A percentile compares a stretch with the other conserved stretches of the same genome.
Conservation (phyloP, 148 eudicot genomes). For the Nyssa sinensis region DNA sequence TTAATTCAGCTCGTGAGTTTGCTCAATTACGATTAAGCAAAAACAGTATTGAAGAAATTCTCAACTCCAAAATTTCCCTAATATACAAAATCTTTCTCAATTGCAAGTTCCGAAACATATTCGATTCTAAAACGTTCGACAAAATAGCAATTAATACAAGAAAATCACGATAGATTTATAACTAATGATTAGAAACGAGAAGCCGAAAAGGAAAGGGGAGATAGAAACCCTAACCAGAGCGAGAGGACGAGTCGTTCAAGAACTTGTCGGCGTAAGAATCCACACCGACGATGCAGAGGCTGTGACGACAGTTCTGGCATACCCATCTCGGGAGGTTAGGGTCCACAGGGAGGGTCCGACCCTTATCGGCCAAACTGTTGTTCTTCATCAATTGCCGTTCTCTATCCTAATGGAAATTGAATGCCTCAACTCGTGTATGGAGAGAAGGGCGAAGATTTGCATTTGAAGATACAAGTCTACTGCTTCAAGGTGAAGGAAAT, state of each 20-base stretch:
- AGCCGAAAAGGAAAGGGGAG: neutral
- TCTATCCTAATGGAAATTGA: neutral
- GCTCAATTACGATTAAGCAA: neutral
- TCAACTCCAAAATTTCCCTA: neutral
- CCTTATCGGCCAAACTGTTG: conserved; percentile 26
- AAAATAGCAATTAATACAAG: neutral
- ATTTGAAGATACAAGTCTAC: neutral
- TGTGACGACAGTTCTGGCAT: conserved; percentile 87
- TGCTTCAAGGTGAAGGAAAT: neutral
- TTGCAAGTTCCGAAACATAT: neutral
- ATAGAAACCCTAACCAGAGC: conserved; percentile 51
- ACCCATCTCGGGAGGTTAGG: conserved; percentile 76
- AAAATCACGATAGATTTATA: neutral
- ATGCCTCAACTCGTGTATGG: neutral
- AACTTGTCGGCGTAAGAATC: conserved; percentile 73
- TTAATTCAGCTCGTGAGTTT: conserved; percentile 1
- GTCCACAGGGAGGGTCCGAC: conserved; percentile 61
- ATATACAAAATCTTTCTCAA: neutral
- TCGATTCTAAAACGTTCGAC: neutral
- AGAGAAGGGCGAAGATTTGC: neutral
- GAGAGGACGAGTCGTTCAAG: conserved; percentile 40
- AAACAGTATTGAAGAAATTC: no score
- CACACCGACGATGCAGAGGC: conserved; percentile 77
- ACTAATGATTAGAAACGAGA: neutral
- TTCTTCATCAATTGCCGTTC: conserved; percentile 15